phyloP scores from a whole-genome alignment of 768 basidiomycete species.

The Serendipita sp. region DNA sequence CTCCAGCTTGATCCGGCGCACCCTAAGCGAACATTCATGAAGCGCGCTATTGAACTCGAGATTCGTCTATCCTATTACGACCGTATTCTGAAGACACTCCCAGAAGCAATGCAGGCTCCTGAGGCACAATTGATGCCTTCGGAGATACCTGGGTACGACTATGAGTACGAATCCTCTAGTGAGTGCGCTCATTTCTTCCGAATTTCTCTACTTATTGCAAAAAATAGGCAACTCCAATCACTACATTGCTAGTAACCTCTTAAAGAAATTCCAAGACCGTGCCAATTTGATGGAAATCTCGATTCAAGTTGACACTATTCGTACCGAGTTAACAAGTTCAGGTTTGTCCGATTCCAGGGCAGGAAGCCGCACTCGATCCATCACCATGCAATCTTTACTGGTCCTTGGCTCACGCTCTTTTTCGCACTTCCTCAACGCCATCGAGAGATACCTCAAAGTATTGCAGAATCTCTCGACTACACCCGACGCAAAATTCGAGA shows the following conservation, averaged over 20 bases:
- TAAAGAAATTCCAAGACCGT: constrained; percentile 68
- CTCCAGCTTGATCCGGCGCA: constrained; percentile 56
- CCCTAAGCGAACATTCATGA: constrained; percentile 79
- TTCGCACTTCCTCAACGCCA: constrained; percentile 93
- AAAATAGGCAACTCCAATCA: constrained; percentile 35
- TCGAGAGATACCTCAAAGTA: constrained; percentile 80
- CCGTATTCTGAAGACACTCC: constrained; percentile 76
- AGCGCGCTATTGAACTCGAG: constrained; percentile 75
- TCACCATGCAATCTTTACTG: constrained; percentile 75
- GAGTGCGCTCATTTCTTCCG: constrained; percentile 15
- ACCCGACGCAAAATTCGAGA: constrained; percentile 46
- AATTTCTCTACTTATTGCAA: not conserved
- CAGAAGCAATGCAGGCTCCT: constrained; percentile 57
- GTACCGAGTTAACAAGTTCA: constrained; percentile 44
- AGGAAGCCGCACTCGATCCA: constrained; percentile 52
- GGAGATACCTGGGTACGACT: constrained; percentile 63
- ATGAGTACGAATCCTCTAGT: constrained; percentile 73
- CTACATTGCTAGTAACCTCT: constrained; percentile 61
- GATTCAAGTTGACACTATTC: constrained; percentile 52
- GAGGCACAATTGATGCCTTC: constrained; percentile 48
- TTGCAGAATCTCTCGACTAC: constrained; percentile 45
- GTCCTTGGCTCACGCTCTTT: constrained; percentile 90
- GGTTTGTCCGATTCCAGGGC: constrained; percentile 48
- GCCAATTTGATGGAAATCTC: constrained; percentile 71
- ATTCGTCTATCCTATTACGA: constrained; percentile 87